Evolutionary conservation across 768 basidiomycete genomes (phyloP).

Genomic region (Artomyces pyxidatus): DNA sequence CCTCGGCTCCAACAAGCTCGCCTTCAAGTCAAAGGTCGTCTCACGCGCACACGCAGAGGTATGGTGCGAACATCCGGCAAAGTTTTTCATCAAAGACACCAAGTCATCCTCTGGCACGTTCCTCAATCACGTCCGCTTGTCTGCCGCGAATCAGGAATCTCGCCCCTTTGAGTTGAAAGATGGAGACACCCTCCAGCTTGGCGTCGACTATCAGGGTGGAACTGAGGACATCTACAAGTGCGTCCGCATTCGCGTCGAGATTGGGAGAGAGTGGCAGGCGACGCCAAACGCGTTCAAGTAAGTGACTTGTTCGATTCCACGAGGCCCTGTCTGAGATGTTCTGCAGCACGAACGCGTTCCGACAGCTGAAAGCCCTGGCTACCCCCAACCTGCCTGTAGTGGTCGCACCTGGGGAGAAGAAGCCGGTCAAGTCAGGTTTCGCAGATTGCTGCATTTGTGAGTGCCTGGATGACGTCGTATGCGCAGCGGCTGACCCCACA

Average conservation of each 20-base stretch:
- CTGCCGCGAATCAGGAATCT: conserved; percentile 74
- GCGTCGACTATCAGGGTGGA: conserved; percentile 96
- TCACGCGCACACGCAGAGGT: conserved; percentile 92
- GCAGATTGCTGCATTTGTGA: conserved; percentile 83
- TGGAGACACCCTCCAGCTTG: conserved; percentile 90
- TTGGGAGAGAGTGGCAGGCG: conserved; percentile 87
- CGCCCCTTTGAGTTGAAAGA: conserved; percentile 76
- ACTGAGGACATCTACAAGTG: conserved; percentile 96
- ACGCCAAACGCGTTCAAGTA: conserved; percentile 84
- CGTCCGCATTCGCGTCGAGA: conserved; percentile 90
- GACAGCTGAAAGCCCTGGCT: conserved; percentile 71
- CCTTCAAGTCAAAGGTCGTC: conserved; percentile 94
- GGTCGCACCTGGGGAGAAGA: conserved; percentile 17
- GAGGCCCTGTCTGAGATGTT: neutral
- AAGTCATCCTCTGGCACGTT: conserved; percentile 90
- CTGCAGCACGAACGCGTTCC: conserved; percentile 53
- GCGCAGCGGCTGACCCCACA: no score
- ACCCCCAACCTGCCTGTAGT: conserved; percentile 24
- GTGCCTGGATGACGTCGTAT: no score
- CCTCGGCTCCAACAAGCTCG: conserved; percentile 73
- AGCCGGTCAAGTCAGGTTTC: conserved; percentile 32
- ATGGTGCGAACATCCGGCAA: conserved; percentile 61
- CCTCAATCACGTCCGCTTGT: conserved; percentile 88
- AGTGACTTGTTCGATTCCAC: neutral
- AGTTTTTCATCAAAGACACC: conserved; percentile 87